Conservation (phyloP, 495 filamentous ascomycete species). For the Xylaria castorea region DNA sequence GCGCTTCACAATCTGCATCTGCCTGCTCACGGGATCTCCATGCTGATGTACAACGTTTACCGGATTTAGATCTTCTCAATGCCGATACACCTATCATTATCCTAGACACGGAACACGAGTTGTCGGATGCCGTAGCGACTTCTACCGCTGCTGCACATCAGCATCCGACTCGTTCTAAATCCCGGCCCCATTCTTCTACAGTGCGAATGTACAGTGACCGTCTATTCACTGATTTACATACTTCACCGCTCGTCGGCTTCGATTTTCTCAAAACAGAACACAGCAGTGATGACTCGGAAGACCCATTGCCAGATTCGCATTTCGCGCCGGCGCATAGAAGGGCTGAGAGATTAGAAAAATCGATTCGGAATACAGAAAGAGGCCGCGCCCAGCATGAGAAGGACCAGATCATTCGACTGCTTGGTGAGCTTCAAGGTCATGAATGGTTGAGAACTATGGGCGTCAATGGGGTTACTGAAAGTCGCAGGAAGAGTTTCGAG, state of each 20-base stretch:
- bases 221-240: slow-evolving; percentile 56
- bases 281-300: slow-evolving; percentile 52
- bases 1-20: slow-evolving; percentile 24
- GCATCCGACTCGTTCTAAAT: slow-evolving; percentile 30
- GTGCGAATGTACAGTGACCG: slow-evolving; percentile 55
- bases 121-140: slow-evolving; percentile 37
- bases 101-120: slow-evolving; percentile 48
- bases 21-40: slow-evolving; percentile 44
- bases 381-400: slow-evolving; percentile 92
- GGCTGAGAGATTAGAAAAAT: slow-evolving; percentile 87
- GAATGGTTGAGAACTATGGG: slow-evolving; percentile 96
- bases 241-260: slow-evolving; percentile 64
- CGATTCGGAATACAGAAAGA: slow-evolving; percentile 90
- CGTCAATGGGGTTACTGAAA: slow-evolving; percentile 83
- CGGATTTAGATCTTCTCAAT: slow-evolving; percentile 60
- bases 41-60: slow-evolving; percentile 39
- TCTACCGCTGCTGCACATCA: slow-evolving; percentile 29
- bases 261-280: slow-evolving; percentile 54
- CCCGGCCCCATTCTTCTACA: slow-evolving; percentile 37
- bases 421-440: slow-evolving; percentile 85
- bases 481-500: slow-evolving; percentile 82
- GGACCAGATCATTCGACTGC: slow-evolving; percentile 80
- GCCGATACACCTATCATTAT: slow-evolving; percentile 67
- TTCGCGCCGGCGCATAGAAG: slow-evolving; percentile 76
- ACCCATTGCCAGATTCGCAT: slow-evolving; percentile 72